Base-by-base conservation (phyloP, 441 rosid genomes). In the Populus hybrid region DNA sequence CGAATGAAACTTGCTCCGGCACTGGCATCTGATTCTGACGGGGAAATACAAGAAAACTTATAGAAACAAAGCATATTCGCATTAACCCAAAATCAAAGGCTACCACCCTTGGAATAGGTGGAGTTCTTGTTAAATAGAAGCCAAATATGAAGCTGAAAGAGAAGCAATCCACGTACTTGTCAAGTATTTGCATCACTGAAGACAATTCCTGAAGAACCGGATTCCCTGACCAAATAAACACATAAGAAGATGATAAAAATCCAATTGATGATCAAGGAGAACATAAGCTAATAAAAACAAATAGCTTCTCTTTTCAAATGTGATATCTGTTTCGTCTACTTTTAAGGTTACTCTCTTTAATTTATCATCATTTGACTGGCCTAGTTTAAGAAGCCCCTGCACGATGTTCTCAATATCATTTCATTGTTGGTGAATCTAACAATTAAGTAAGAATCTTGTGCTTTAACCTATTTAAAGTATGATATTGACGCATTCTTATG, bases 141-240 rank as follows among this genome's bases (percentile, higher is more conserved):
- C 30, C 21, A 4, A 6, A 66, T 34, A 23, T 64, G 34, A 53
- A 57, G 67, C 35, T 67, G 73, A 63, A 64, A 38, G 35, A 46
- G 24, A 64, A 11, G 8, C n/a, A 10, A 38, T 67, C 2, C 20
- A 7, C 12, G 35, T 36, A 3, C 4, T 21, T 21, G 36, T 50
- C 18, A 26, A 59, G 7, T 34, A 67, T 61, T 61, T n/a, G 53
- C 75, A 73, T 85, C 82, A 88, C 75, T 84, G 87, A 75, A 94
- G 97, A 83, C 97, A 94, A 76, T 85, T 92, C 81, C 94, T 87
- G 78, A 94, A 95, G 88, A 92, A 91, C 59, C 97, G 93, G 81
- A 91, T 82, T 69, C 95, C 95, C 97, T 93, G 95, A 79, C 61
- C 69, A 53, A 30, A 36, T 34, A 10, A 78, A 72, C 28, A 70